phyloP scores from a whole-genome alignment of 208 protist species.

The Trypanosoma mega region DNA sequence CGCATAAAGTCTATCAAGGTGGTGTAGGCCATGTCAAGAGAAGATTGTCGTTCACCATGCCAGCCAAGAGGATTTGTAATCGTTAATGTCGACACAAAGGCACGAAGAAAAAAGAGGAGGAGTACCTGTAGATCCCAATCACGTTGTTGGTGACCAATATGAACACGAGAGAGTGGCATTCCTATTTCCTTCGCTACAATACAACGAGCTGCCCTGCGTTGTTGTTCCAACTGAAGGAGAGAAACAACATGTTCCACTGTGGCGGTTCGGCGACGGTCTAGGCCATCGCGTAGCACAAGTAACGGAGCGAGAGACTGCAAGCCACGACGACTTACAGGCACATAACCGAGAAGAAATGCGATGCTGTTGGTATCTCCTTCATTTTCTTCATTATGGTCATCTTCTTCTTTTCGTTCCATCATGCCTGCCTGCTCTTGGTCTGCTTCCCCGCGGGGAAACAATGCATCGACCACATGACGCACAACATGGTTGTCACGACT shows the following conservation, averaged over 20 bases:
- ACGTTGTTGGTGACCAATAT: conserved; percentile 6
- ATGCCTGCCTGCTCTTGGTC: too few species aligned
- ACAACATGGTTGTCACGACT: background rate
- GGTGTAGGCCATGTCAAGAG: conserved; percentile 32
- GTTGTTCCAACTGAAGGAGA: conserved; percentile 22
- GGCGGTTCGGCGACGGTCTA: conserved; percentile 26
- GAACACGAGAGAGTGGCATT: background rate
- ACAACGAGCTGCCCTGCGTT: conserved; percentile 13
- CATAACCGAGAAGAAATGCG: conserved; percentile 25
- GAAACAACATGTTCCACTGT: conserved; percentile 27
- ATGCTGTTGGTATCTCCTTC: background rate
- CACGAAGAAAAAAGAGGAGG: conserved; percentile 38
- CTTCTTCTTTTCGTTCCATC: background rate
- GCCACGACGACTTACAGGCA: conserved; percentile 13
- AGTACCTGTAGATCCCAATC: conserved; percentile 20
- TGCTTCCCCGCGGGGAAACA: background rate
- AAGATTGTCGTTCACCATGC: conserved; percentile 28
- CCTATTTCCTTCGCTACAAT: conserved; percentile 3
- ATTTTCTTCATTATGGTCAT: background rate
- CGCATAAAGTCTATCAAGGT: conserved; percentile 29
- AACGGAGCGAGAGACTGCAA: conserved; percentile 24
- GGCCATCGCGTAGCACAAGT: conserved; percentile 25
- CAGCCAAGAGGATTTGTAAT: conserved; percentile 36
- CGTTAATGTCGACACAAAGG: conserved; percentile 11
- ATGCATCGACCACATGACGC: background rate